A percentile compares a stretch with the other conserved stretches of the same genome.
phyloP scores from a whole-genome alignment of 768 basidiomycete genomes.

The Lactarius quietus region DNA sequence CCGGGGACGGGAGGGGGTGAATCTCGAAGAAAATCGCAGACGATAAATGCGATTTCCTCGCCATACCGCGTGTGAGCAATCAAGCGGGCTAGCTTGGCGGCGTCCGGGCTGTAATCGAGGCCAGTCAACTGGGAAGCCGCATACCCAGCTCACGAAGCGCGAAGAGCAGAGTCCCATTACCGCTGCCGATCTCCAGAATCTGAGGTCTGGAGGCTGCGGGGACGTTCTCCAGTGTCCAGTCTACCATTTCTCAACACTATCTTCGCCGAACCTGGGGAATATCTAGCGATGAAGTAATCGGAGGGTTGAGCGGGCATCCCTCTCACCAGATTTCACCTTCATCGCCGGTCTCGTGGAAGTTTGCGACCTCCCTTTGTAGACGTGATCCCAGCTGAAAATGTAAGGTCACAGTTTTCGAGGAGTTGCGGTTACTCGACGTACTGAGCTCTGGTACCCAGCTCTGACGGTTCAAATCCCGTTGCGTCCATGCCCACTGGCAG shows the following conservation, averaged over 20 bases:
- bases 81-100: constrained; percentile 57
- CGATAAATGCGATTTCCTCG: constrained; percentile 48
- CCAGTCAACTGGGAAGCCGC: constrained; percentile 49
- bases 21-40: constrained; percentile 63
- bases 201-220: constrained; percentile 46
- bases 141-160: constrained; percentile 70
- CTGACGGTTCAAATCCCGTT: constrained; percentile 56
- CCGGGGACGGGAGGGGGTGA: constrained; percentile 40
- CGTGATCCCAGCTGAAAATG: constrained; percentile 66
- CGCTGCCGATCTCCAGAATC: constrained; percentile 74
- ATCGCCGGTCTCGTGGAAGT: constrained; percentile 75
- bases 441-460: constrained; percentile 78
- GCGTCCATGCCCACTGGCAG: constrained; percentile 8
- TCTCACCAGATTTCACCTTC: constrained; percentile 83
- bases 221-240: constrained; percentile 59
- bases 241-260: constrained; percentile 76
- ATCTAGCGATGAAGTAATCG: background rate
- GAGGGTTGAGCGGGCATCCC: background rate
- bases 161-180: constrained; percentile 75
- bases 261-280: constrained; percentile 67
- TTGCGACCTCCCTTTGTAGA: constrained; percentile 67
- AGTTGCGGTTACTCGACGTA: constrained; percentile 36
- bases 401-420: background rate
- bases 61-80: constrained; percentile 47
- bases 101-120: constrained; percentile 74